Percentiles rank a stretch among this genome's conserved stretches.
These are phyloP conservation scores for Gilbertella persicaria DNA, from an alignment of 371 early-diverging fungal genomes.

Conservation along the genomic window DNA sequence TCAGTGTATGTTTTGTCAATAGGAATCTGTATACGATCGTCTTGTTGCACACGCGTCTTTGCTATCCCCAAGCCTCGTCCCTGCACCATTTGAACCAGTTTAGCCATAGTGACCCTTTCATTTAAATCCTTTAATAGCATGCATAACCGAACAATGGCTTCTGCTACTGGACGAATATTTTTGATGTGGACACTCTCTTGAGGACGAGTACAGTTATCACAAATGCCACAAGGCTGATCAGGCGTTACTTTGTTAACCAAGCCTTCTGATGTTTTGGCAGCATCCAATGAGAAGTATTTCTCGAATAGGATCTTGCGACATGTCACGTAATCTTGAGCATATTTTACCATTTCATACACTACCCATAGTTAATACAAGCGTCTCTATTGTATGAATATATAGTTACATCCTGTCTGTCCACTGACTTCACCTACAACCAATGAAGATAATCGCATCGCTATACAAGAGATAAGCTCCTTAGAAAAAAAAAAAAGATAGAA, in stretches of 20 bases:
- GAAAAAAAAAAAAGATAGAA: too few relatives aligned
- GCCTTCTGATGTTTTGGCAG: constrained; percentile 20
- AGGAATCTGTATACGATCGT: constrained; percentile 37
- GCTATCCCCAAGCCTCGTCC: constrained; percentile 44
- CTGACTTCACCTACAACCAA: constrained; percentile 68
- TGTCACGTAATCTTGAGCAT: constrained; percentile 62
- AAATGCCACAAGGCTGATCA: constrained; percentile 47
- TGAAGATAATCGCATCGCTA: constrained; percentile 59
- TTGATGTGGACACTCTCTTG: constrained; percentile 15
- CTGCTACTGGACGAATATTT: constrained; percentile 40
- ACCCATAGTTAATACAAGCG: background rate
- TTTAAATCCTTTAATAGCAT: constrained; percentile 31
- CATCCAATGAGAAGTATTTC: constrained; percentile 54
- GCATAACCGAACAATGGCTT: constrained; percentile 49
- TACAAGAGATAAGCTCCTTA: background rate
- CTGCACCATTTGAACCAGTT: constrained; percentile 50
- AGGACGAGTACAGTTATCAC: constrained; percentile 53
- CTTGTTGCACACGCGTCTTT: constrained; percentile 32
- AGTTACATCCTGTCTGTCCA: constrained; percentile 57
- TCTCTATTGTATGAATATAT: background rate
- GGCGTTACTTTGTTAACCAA: constrained; percentile 37
- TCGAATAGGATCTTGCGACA: constrained; percentile 75
- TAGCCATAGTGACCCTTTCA: constrained; percentile 55
- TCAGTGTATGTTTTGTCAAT: constrained; percentile 33
- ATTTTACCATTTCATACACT: constrained; percentile 67